Evolutionary conservation across 1,139 yeast species (phyloP).

Genomic region (Sugiyamaella paludigena): DNA sequence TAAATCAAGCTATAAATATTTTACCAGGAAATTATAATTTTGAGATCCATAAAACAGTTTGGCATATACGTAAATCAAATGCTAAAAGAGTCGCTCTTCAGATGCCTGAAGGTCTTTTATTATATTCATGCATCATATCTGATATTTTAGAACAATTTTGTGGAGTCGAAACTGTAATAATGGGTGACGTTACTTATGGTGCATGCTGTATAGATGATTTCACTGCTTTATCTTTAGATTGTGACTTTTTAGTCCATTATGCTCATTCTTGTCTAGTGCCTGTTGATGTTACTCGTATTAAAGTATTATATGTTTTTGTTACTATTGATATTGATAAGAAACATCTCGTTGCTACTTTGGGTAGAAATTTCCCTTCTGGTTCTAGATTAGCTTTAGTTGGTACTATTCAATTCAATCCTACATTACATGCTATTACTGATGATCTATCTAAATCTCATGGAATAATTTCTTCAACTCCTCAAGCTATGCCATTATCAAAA

Average conservation of each 20-base stretch:
- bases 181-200: constrained; percentile 99
- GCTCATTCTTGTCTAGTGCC: constrained; percentile 98
- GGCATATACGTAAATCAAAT: constrained; percentile 75
- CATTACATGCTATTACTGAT: constrained; percentile 74
- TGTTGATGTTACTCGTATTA: constrained; percentile 83
- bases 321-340: constrained; percentile 84
- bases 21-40: constrained; percentile 91
- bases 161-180: constrained; percentile 78
- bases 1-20: constrained; percentile 74
- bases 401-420: constrained; percentile 94
- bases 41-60: constrained; percentile 91
- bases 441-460: constrained; percentile 41
- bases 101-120: constrained; percentile 94
- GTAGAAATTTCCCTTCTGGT: constrained; percentile 64
- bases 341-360: constrained; percentile 75
- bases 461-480: constrained; percentile 68
- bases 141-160: constrained; percentile 94
- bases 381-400: constrained; percentile 78
- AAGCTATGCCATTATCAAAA: constrained; percentile 85
- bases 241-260: constrained; percentile 93
- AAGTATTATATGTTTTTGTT: constrained; percentile 91
- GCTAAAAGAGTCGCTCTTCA: constrained; percentile 87
- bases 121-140: constrained; percentile 80
- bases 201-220: constrained; percentile 98
- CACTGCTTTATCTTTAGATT: constrained; percentile 87